These are phyloP conservation scores for Rubia balearica DNA, from an alignment of 305 asterid species.

Conservation along the genomic window DNA sequence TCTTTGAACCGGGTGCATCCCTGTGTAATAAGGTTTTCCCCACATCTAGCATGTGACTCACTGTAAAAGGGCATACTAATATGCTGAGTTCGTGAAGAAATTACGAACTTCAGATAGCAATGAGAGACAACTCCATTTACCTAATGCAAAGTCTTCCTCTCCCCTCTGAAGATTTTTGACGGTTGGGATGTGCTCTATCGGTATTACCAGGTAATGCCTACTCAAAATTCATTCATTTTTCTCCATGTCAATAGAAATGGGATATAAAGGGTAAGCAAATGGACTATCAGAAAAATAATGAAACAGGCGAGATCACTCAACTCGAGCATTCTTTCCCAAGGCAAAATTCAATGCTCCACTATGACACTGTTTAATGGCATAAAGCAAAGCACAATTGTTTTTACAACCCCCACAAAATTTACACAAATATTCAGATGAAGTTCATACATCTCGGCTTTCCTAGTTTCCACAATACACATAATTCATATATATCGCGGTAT, in stretches of 20 bases:
- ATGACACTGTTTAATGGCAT: background rate
- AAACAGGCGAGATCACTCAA: background rate
- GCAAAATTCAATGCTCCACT: background rate
- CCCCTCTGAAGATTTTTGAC: conserved; percentile 49
- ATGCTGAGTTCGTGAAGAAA: background rate
- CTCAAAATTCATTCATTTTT: background rate
- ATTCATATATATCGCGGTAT: background rate
- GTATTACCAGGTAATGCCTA: conserved; percentile 87
- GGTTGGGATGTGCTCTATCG: conserved; percentile 66
- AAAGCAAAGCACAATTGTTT: background rate
- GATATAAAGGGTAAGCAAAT: background rate
- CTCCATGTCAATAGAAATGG: conserved; percentile 9
- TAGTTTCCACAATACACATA: background rate
- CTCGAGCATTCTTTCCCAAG: background rate
- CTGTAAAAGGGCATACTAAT: conserved; percentile 26
- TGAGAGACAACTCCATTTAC: conserved; percentile 21
- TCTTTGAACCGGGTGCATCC: conserved; percentile 61
- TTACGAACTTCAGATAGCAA: background rate
- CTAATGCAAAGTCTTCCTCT: conserved; percentile 49
- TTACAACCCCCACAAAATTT: background rate
- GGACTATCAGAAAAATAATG: background rate
- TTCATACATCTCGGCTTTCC: background rate
- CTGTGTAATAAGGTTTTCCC: conserved; percentile 49
- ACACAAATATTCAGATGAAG: background rate
- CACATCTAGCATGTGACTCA: conserved; percentile 64